These are phyloP conservation scores for Tulasnella sp. DNA, from an alignment of 768 basidiomycete genomes.

Conservation along the genomic window DNA sequence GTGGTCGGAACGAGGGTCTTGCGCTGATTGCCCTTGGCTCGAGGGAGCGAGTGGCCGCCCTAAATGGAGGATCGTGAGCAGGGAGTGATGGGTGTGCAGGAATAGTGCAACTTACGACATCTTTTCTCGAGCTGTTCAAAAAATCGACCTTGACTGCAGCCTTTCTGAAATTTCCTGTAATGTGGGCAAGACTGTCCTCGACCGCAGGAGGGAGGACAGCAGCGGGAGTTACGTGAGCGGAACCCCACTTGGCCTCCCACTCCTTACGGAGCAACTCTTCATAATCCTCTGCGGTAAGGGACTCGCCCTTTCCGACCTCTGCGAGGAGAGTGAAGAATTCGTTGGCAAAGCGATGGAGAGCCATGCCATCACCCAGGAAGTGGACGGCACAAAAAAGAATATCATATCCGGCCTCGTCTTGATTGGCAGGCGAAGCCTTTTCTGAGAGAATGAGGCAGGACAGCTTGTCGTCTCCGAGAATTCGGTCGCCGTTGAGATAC, in stretches of 20 bases:
- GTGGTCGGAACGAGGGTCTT: conserved; percentile 50
- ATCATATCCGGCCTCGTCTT: conserved; percentile 46
- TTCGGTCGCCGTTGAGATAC: conserved; percentile 75
- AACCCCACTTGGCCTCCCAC: conserved; percentile 37
- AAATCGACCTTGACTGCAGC: conserved; percentile 56
- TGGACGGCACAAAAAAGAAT: conserved; percentile 73
- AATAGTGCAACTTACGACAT: conserved; percentile 46
- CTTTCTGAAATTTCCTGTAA: conserved; percentile 42
- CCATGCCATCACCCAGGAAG: conserved; percentile 84
- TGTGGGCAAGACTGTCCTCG: conserved; percentile 48
- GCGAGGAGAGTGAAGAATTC: conserved; percentile 65
- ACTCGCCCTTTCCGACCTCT: conserved; percentile 34
- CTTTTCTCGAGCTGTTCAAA: conserved; percentile 48
- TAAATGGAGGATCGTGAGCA: conserved; percentile 31
- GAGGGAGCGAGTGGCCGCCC: conserved; percentile 73
- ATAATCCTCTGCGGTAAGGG: conserved; percentile 27
- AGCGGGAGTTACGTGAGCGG: neutral
- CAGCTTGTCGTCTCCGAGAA: conserved; percentile 60
- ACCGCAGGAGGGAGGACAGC: conserved; percentile 43
- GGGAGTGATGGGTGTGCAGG: neutral
- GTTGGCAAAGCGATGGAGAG: conserved; percentile 74
- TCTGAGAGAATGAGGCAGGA: conserved; percentile 53
- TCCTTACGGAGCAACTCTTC: conserved; percentile 35
- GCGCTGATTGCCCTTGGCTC: conserved; percentile 36
- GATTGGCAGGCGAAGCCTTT: conserved; percentile 29